Conservation (phyloP, 179 eudicot genomes). For the Carnegiea gigantea region DNA sequence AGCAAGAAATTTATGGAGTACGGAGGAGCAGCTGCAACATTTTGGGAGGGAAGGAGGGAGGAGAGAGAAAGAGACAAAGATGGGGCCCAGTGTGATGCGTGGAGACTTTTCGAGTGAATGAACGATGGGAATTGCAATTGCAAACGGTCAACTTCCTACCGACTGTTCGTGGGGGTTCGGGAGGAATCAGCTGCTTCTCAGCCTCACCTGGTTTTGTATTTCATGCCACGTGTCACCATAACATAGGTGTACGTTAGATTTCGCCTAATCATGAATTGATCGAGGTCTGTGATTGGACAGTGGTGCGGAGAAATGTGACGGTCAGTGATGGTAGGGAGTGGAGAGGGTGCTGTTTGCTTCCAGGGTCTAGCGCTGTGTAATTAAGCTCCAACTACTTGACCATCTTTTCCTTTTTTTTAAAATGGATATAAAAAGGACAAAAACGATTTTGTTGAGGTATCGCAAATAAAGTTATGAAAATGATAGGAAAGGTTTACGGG, state of each 20-base stretch:
- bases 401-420: too few relatives aligned
- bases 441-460: neutral
- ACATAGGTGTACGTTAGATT: too few relatives aligned
- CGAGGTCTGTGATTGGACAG: too few relatives aligned
- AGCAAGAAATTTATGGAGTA: neutral
- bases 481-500: neutral
- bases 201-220: neutral
- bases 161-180: neutral
- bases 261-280: too few relatives aligned
- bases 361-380: too few relatives aligned
- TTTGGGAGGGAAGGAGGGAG: conserved; percentile 17
- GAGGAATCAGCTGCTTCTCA: neutral
- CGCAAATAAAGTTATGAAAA: neutral
- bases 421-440: too few relatives aligned
- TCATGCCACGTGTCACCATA: neutral
- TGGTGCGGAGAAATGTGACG: too few relatives aligned
- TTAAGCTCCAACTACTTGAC: too few relatives aligned
- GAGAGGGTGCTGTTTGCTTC: too few relatives aligned
- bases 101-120: neutral
- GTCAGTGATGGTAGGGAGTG: too few relatives aligned
- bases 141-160: neutral
- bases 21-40: conserved; percentile 25
- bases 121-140: neutral
- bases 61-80: neutral
- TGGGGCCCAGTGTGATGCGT: neutral